Evolutionary conservation across 1,284 basidiomycete genomes (phyloP), one percentile per base, ranked within the genome.

Genomic region (Pyrrhoderma noxium): DNA sequence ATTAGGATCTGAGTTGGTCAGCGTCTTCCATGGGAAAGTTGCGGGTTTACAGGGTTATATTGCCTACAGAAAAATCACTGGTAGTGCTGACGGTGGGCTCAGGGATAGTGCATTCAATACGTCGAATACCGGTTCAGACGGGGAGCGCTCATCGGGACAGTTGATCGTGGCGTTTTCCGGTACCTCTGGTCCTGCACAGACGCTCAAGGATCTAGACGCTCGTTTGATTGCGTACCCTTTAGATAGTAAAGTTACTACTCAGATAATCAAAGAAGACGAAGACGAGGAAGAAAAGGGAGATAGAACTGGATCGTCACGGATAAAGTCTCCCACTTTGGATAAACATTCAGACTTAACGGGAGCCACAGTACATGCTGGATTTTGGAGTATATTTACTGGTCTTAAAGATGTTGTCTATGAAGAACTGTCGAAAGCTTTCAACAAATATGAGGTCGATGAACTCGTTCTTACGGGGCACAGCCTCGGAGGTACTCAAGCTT

Each of bases 311-410:
- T n/a, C n/a, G n/a, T n/a, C n/a, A n/a, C n/a, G n/a, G n/a, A n/a
- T n/a, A n/a, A n/a, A n/a, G n/a, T n/a, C n/a, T n/a, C n/a, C n/a
- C n/a, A n/a, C n/a, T n/a, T n/a, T n/a, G n/a, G n/a, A n/a, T n/a
- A n/a, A n/a, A n/a, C n/a, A n/a, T n/a, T n/a, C n/a, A n/a, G n/a
- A n/a, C n/a, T n/a, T n/a, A n/a, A n/a, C 11, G 14, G 13, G 19
- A 14, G 19, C 38, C 39, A 49, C 51, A 13, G 72, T 77, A 22
- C 78, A 80, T 59, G 62, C 68, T 3, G 77, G 77, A 2, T 79
- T 79, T 57, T 79, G 74, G 74, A 61, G 63, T 18, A 57, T 80
- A 49, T 79, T 76, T 58, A 61, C 65, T 49, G 76, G 75, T 4
- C 62, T 75, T 3, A 64, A 63, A 54, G 21, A 50, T 0, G 49